These are phyloP conservation scores for Orbilia javanica DNA, from an alignment of 2,329 filamentous ascomycete genomes.

Conservation along the genomic window DNA sequence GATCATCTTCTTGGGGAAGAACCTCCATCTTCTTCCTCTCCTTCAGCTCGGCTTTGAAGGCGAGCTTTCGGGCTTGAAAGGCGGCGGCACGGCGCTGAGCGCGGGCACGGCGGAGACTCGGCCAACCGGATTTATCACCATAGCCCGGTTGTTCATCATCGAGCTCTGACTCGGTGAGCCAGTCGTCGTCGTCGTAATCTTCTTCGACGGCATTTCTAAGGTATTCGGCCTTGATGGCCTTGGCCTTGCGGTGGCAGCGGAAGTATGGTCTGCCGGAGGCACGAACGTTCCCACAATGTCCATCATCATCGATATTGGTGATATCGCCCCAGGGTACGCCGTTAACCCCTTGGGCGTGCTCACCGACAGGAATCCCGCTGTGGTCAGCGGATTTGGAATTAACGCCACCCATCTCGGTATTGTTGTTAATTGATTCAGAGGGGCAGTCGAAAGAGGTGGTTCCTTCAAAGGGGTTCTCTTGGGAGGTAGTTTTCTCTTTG, in stretches of 20 bases:
- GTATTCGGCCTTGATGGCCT: not conserved
- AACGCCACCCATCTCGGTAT: not conserved
- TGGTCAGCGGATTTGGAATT: not conserved
- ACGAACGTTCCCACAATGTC: too few species aligned
- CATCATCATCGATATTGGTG: too few species aligned
- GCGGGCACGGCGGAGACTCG: not conserved
- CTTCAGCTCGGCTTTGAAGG: too few species aligned
- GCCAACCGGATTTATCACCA: not conserved
- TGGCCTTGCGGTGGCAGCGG: too few species aligned
- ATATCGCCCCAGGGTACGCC: too few species aligned
- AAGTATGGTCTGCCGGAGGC: too few species aligned
- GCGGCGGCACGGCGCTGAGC: not conserved
- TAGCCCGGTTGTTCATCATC: not conserved
- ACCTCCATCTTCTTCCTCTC: too few species aligned
- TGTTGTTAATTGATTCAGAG: not conserved
- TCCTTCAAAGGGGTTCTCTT: not conserved
- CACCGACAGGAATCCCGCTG: too few species aligned
- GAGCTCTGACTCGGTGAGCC: not conserved
- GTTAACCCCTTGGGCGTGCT: too few species aligned
- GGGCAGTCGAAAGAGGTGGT: not conserved
- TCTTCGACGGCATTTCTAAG: not conserved
- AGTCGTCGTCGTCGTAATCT: not conserved
- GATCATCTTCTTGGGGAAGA: not conserved
- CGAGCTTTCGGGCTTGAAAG: too few species aligned
- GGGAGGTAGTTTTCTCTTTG: not conserved